Conservation (phyloP, 2,329 filamentous ascomycete species). For the Whalleya microplaca region DNA sequence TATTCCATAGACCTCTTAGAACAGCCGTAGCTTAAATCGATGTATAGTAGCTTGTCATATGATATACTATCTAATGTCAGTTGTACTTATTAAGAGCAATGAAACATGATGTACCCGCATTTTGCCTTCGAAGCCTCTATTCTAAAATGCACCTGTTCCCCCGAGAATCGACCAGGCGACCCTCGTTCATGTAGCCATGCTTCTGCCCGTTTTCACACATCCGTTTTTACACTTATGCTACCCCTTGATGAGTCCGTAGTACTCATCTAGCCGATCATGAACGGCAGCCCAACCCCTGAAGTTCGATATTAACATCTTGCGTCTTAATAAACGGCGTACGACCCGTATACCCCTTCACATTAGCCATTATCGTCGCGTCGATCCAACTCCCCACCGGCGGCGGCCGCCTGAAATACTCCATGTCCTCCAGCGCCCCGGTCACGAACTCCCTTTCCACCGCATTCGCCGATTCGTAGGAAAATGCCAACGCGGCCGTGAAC, state of each 20-base stretch:
- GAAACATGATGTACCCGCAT: background rate
- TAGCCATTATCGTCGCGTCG: slow-evolving; percentile 34
- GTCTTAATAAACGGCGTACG: slow-evolving; percentile 33
- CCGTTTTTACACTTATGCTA: background rate
- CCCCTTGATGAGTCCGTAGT: background rate
- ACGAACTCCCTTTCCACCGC: slow-evolving; percentile 30
- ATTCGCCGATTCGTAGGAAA: slow-evolving; percentile 34
- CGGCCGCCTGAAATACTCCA: slow-evolving; percentile 33
- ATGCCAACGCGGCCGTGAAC: slow-evolving; percentile 30
- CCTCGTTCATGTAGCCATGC: background rate
- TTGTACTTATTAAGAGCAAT: background rate
- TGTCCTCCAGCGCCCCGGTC: slow-evolving; percentile 24
- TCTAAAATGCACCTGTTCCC: background rate
- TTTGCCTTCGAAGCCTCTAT: background rate
- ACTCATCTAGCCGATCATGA: slow-evolving; percentile 17
- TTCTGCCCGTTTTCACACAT: background rate
- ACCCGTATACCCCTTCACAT: slow-evolving; percentile 34
- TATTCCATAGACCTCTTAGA: slow-evolving; percentile 3
- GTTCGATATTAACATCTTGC: slow-evolving; percentile 30
- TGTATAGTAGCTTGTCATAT: background rate
- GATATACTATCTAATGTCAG: background rate
- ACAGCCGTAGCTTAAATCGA: slow-evolving; percentile 2
- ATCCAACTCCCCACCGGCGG: slow-evolving; percentile 33
- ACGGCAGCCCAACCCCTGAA: slow-evolving; percentile 32
- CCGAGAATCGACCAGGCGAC: background rate